Percentiles rank a stretch among this genome's conserved stretches.
Conservation (phyloP, 2,329 filamentous ascomycete genomes). For the Colletotrichum caudatum region DNA sequence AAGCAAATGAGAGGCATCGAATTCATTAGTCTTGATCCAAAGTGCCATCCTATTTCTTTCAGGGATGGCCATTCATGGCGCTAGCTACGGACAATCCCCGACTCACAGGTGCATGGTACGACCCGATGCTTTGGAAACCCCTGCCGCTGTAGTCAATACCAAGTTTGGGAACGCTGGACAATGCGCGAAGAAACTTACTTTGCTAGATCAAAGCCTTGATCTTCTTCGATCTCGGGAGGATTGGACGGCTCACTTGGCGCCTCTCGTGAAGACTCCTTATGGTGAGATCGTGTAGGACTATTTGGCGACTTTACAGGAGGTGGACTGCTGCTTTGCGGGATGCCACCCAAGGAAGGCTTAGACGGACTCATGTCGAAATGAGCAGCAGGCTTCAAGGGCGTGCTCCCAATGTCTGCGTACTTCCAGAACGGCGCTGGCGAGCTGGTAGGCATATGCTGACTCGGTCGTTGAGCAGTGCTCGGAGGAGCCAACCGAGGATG, state of each 20-base stretch:
- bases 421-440: slow-evolving; percentile 92
- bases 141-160: slow-evolving; percentile 53
- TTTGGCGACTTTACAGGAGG: slow-evolving; percentile 65
- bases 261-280: slow-evolving; percentile 42
- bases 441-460: slow-evolving; percentile 87
- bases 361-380: slow-evolving; percentile 71
- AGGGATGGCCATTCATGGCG: slow-evolving; percentile 51
- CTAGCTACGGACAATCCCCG: slow-evolving; percentile 59
- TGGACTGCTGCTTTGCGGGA: slow-evolving; percentile 71
- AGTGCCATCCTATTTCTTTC: neutral
- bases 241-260: slow-evolving; percentile 43
- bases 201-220: slow-evolving; percentile 68
- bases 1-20: neutral
- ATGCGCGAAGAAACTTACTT: slow-evolving; percentile 58
- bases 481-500: slow-evolving; percentile 82
- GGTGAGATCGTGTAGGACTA: slow-evolving; percentile 58
- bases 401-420: slow-evolving; percentile 81
- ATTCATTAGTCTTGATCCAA: slow-evolving; percentile 7
- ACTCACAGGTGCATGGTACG: slow-evolving; percentile 69
- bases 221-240: slow-evolving; percentile 57
- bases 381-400: slow-evolving; percentile 67
- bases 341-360: slow-evolving; percentile 55
- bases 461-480: slow-evolving; percentile 83
- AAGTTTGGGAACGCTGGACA: neutral
- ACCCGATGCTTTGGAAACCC: slow-evolving; percentile 74